Evolutionary conservation across 352 stramenopile genomes (phyloP).

Genomic region (Pythium biforme): DNA sequence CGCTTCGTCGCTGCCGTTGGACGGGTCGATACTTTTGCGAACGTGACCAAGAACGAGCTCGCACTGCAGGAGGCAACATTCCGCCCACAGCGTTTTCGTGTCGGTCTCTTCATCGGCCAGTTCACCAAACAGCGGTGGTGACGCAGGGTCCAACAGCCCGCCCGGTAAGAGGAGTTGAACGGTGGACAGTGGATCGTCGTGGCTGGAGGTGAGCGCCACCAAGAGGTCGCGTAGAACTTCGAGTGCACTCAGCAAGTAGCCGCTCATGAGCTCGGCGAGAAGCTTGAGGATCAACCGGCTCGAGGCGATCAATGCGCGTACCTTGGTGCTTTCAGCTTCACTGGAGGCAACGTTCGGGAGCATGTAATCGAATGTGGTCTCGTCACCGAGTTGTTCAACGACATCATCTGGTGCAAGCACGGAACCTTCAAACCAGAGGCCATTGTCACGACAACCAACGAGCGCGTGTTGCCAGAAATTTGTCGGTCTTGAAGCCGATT

Average conservation of each 20-base stretch:
- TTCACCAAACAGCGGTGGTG: constrained; percentile 43
- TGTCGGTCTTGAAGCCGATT: not conserved
- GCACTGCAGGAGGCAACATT: constrained; percentile 48
- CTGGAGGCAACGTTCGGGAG: not conserved
- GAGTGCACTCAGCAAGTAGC: constrained; percentile 54
- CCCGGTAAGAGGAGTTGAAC: constrained; percentile 38
- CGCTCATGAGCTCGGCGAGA: constrained; percentile 44
- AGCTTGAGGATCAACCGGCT: constrained; percentile 46
- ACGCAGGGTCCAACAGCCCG: constrained; percentile 31
- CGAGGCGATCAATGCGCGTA: constrained; percentile 13
- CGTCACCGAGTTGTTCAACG: constrained; percentile 41
- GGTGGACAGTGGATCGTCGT: not conserved
- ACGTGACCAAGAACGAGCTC: constrained; percentile 22
- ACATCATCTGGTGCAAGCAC: constrained; percentile 29
- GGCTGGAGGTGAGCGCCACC: not conserved
- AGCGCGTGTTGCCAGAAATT: constrained; percentile 26
- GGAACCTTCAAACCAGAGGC: constrained; percentile 37
- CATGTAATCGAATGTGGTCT: constrained; percentile 9
- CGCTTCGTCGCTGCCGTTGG: not conserved
- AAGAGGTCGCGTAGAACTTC: constrained; percentile 30
- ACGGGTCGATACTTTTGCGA: constrained; percentile 14
- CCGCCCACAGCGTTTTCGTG: constrained; percentile 39
- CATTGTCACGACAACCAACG: constrained; percentile 30
- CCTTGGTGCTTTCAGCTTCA: not conserved
- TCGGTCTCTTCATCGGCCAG: constrained; percentile 47